Conservation (phyloP, 1,284 basidiomycete genomes). For the Apiotrichum brassicae region DNA sequence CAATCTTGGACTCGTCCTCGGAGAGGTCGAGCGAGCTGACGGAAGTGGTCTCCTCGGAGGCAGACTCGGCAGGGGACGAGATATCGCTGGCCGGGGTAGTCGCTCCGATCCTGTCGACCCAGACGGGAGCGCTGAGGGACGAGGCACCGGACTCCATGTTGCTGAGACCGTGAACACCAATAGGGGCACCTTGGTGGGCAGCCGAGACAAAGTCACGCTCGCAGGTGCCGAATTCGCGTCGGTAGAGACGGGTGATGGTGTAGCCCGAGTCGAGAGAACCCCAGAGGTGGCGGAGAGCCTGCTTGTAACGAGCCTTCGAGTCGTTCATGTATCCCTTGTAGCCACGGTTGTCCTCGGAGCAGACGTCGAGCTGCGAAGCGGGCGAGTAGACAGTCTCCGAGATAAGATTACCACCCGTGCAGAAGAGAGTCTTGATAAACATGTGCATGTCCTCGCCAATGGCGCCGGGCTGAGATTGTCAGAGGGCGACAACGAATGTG, state of each 20-base stretch:
- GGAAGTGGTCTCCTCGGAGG: slow-evolving; percentile 13
- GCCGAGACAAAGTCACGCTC: slow-evolving; percentile 15
- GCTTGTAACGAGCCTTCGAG: slow-evolving; percentile 36
- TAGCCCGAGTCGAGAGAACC: slow-evolving; percentile 33
- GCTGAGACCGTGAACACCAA: slow-evolving; percentile 9
- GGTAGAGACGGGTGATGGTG: slow-evolving; percentile 21
- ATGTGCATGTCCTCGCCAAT: slow-evolving; percentile 45
- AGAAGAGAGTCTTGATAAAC: slow-evolving; percentile 37
- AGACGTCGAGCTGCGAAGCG: slow-evolving; percentile 39
- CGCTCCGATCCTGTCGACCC: slow-evolving; percentile 2
- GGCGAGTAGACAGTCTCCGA: slow-evolving; percentile 40
- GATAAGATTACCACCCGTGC: slow-evolving; percentile 34
- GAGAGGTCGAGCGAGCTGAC: slow-evolving; percentile 13
- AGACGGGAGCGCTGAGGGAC: neutral
- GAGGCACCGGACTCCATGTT: neutral
- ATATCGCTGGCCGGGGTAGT: slow-evolving; percentile 12
- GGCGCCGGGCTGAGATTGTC: slow-evolving; percentile 1
- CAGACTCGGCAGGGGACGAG: slow-evolving; percentile 6
- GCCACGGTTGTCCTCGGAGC: slow-evolving; percentile 23
- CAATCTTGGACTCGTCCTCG: slow-evolving; percentile 13
- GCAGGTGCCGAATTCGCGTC: slow-evolving; percentile 11
- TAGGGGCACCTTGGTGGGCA: slow-evolving; percentile 1
- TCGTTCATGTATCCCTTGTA: slow-evolving; percentile 27
- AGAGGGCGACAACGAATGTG: neutral
- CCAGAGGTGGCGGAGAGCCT: slow-evolving; percentile 39